Evolutionary conservation across 192 early-diverging fungal genomes (phyloP), one percentile per base, ranked within the genome.

Genomic region (Podila epicladia): DNA sequence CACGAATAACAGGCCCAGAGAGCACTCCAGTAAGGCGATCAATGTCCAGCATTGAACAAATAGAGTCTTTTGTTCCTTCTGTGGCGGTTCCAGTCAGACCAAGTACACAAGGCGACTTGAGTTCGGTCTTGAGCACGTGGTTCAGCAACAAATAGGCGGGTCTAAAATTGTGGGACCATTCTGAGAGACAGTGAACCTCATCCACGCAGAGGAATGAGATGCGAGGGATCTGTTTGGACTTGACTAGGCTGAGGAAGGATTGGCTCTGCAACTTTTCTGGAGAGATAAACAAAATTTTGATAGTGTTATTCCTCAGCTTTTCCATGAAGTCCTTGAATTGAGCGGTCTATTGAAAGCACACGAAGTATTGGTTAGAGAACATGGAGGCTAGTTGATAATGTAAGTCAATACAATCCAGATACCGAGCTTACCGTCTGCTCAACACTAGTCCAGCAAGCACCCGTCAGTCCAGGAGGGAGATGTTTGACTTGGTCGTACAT

Each of bases 151-250:
- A 64, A 60, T 94, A 94, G 2, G 85, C 89, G 0, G 87, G 93
- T 58, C 94, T 82, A 68, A 96, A 96, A 60, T 93, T 95, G 68
- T 95, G 94, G 0, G 92, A 93, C 95, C 95, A 96, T 80, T 95
- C 93, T 55, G 91, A 91, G 28, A 93, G 82, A 66, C 95, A 96
- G 69, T 96, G 95, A 0, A 88, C 93, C 70, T 96, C 95, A 74
- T 96, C 95, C 29, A 96, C 85, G 28, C 93, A 94, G 2, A 85
- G 87, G 49, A 95, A 82, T 0, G 72, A 66, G 50, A 95, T 87
- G 0, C 63, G 82, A 22, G 91, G 90, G 58, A 94, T 83, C 12
- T 74, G 63, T 1, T 75, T 83, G 1, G 58, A 53, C 15, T 73
- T 64, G 62, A 93, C 82, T 48, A 91, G 84, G 38, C 85, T 71